These are phyloP conservation scores for Rhynchospora breviuscula DNA, from an alignment of 176 grass and related monocot species.

Conservation along the genomic window DNA sequence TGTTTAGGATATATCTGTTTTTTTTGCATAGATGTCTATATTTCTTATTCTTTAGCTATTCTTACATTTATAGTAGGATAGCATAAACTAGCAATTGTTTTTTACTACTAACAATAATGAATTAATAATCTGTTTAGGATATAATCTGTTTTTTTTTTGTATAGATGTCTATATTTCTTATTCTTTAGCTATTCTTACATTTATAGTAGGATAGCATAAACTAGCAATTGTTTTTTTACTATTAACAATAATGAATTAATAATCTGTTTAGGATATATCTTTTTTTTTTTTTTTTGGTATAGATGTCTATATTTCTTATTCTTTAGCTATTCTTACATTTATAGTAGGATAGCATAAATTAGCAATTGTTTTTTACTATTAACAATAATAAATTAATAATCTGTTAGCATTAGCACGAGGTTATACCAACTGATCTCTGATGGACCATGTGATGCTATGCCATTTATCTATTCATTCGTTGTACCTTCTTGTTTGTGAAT, in stretches of 20 bases:
- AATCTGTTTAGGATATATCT: too few species aligned
- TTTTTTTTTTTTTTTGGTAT: too few species aligned
- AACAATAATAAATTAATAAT: too few species aligned
- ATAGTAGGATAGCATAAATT: background rate
- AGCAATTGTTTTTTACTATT: too few species aligned
- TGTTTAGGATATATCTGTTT: too few species aligned
- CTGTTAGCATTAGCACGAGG: background rate
- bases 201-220: background rate
- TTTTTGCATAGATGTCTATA: background rate
- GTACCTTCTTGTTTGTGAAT: background rate
- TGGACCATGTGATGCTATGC: background rate
- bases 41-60: background rate
- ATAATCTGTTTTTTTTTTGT: background rate
- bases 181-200: constrained; percentile 4
- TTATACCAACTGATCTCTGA: background rate
- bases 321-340: background rate
- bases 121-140: background rate
- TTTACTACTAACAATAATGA: background rate
- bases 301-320: background rate
- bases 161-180: background rate
- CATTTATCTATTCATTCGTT: background rate
- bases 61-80: background rate
- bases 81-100: background rate
- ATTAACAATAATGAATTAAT: background rate
- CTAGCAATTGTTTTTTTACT: too few species aligned